Percentiles rank a stretch among this genome's conserved stretches.
Conservation (phyloP, 768 basidiomycete genomes). For the Phanerodontia chrysosporium region DNA sequence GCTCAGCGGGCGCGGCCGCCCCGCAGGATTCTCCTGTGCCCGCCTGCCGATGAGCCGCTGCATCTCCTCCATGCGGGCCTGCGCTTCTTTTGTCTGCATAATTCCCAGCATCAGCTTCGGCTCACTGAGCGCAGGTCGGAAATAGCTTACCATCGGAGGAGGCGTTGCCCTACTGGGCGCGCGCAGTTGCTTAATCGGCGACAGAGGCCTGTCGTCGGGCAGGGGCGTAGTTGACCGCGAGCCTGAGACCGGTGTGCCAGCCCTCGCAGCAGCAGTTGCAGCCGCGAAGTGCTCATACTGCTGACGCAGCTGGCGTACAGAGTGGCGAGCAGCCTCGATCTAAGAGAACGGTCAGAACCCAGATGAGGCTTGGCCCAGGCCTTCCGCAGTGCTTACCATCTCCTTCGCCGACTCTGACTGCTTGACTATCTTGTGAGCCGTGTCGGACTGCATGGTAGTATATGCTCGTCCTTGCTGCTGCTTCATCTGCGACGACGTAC, state of each 20-base stretch:
- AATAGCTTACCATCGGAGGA: conserved; percentile 37
- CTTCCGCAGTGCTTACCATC: conserved; percentile 46
- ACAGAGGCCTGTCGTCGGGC: conserved; percentile 31
- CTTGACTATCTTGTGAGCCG: conserved; percentile 43
- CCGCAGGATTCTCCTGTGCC: conserved; percentile 46
- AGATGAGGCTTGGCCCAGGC: too few species aligned
- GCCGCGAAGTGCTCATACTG: conserved; percentile 49
- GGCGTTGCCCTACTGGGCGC: conserved; percentile 34
- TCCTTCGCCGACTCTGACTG: conserved; percentile 54
- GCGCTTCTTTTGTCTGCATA: conserved; percentile 65
- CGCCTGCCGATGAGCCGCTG: conserved; percentile 63
- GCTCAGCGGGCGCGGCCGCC: conserved; percentile 41
- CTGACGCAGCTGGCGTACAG: conserved; percentile 70
- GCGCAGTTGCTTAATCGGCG: conserved; percentile 52
- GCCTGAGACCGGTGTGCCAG: neutral
- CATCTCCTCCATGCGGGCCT: conserved; percentile 82
- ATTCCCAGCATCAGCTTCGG: neutral
- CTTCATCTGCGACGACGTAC: conserved; percentile 7
- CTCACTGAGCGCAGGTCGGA: neutral
- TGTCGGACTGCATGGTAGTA: conserved; percentile 27
- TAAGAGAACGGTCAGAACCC: conserved; percentile 25
- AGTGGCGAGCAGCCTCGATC: conserved; percentile 68
- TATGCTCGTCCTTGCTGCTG: neutral
- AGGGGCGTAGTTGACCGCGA: neutral
- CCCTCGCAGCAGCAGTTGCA: neutral